Percentiles rank a stretch among this genome's conserved stretches.
These are phyloP conservation scores for Jamesozyma lodderae DNA, from an alignment of 805 yeast species.

Conservation along the genomic window DNA sequence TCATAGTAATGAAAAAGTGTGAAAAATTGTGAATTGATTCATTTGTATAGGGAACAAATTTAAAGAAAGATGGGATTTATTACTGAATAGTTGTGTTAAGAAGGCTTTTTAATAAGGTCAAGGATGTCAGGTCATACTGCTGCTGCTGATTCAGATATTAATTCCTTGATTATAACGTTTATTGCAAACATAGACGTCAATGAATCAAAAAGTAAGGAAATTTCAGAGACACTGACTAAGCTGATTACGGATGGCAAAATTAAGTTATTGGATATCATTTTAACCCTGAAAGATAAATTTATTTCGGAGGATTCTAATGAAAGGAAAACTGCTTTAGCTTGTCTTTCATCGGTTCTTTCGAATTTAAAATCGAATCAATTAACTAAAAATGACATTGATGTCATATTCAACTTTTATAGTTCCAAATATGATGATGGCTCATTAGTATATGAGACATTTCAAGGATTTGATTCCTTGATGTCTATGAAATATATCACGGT, in stretches of 20 bases:
- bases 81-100: no score
- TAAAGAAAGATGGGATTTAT: no score
- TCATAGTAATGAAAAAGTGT: no score
- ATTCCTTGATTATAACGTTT: conserved; percentile 21
- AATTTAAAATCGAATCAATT: conserved; percentile 27
- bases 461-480: conserved; percentile 45
- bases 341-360: conserved; percentile 34
- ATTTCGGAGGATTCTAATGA: conserved; percentile 49
- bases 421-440: conserved; percentile 61
- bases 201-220: conserved; percentile 23
- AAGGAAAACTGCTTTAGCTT: conserved; percentile 41
- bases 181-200: conserved; percentile 35
- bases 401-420: conserved; percentile 42
- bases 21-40: no score
- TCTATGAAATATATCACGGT: conserved; percentile 41
- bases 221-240: conserved; percentile 26
- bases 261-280: conserved; percentile 45
- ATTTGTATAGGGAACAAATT: no score
- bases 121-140: no score
- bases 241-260: conserved; percentile 19
- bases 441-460: conserved; percentile 42
- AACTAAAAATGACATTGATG: conserved; percentile 33
- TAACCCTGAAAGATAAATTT: conserved; percentile 49
- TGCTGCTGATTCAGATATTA: no score
- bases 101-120: neutral